Conservation (phyloP, 169 alveolate species). For the Neospora caninum region DNA sequence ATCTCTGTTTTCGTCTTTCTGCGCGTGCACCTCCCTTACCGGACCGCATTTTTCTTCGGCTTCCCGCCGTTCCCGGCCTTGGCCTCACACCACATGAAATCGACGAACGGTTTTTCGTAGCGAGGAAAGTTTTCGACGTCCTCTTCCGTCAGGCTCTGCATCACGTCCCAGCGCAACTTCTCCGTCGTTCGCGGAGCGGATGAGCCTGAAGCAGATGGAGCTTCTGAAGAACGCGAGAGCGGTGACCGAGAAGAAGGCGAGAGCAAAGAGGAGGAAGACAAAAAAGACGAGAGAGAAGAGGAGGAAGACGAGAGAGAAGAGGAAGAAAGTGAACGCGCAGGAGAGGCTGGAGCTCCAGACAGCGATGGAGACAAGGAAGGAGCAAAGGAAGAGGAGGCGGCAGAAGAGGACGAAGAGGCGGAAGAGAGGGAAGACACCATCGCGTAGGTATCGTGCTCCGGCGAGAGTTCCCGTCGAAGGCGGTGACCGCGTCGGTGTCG, state of each 20-base stretch:
- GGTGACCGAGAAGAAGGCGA: not conserved
- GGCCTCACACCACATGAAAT: constrained; percentile 63
- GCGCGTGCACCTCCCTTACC: constrained; percentile 59
- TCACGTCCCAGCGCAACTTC: not conserved
- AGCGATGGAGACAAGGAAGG: not conserved
- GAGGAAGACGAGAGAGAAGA: not conserved
- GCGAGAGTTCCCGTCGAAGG: too few species aligned
- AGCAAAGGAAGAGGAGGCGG: not conserved
- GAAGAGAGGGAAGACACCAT: not conserved
- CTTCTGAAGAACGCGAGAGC: not conserved
- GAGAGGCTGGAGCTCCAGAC: not conserved
- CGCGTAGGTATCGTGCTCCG: too few species aligned
- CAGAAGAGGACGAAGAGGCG: not conserved
- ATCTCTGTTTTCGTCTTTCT: too few species aligned
- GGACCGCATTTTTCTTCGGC: constrained; percentile 33
- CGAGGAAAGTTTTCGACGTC: constrained; percentile 71
- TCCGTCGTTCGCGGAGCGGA: not conserved
- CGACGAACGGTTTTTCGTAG: constrained; percentile 64
- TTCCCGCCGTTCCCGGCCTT: constrained; percentile 67
- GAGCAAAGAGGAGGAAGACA: not conserved
- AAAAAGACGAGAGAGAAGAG: not conserved
- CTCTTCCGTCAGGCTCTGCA: constrained; percentile 42
- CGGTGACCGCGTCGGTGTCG: not conserved
- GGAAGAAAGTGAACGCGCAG: not conserved
- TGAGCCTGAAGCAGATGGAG: too few species aligned